Evolutionary conservation across 2,329 filamentous ascomycete genomes (phyloP).

Genomic region (Grosmannia huntii): DNA sequence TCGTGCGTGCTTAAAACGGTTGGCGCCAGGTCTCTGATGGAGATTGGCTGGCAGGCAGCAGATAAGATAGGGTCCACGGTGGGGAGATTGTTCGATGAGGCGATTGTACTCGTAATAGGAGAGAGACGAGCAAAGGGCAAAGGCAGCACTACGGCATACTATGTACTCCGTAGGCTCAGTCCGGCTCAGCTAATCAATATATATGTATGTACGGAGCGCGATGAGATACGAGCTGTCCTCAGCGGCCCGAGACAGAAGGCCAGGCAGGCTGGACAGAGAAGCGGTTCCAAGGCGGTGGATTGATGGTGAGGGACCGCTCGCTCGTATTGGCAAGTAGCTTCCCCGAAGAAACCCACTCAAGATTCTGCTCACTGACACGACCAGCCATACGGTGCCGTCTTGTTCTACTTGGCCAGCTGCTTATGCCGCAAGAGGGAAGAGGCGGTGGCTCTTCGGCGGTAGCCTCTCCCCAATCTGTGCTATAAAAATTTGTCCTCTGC

Average conservation of each 20-base stretch:
- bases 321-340: background rate
- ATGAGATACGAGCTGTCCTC: background rate
- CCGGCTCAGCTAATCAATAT: background rate
- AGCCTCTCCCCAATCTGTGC: background rate
- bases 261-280: background rate
- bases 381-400: background rate
- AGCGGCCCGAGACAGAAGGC: background rate
- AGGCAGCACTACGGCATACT: background rate
- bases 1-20: background rate
- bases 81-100: background rate
- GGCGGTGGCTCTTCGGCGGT: background rate
- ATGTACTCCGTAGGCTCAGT: background rate
- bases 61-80: background rate
- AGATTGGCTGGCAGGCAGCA: background rate
- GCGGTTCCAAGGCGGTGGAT: background rate
- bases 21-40: background rate
- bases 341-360: background rate
- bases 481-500: background rate
- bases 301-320: background rate
- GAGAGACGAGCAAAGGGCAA: background rate
- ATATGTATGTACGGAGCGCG: background rate
- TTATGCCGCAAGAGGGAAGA: background rate
- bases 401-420: background rate
- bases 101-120: background rate
- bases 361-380: background rate